phyloP scores from a whole-genome alignment of 495 filamentous ascomycete species.

The Staphylotrichum tortipilum region DNA sequence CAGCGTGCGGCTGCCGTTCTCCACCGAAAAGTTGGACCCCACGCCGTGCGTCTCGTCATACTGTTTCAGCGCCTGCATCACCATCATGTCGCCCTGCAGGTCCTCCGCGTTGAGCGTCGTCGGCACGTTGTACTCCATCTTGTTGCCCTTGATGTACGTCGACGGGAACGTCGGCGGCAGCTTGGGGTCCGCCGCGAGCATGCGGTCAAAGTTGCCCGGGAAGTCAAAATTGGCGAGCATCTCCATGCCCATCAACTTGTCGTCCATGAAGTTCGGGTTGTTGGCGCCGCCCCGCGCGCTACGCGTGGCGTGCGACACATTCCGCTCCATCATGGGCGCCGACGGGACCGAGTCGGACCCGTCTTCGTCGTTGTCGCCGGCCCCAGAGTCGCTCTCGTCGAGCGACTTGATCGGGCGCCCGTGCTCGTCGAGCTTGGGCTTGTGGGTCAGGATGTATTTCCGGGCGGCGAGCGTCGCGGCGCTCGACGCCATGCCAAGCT shows the following conservation, averaged over 20 bases:
- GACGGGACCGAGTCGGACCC: constrained; percentile 41
- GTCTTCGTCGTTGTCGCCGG: constrained; percentile 38
- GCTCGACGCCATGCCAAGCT: constrained; percentile 68
- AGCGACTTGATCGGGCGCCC: constrained; percentile 37
- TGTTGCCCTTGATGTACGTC: constrained; percentile 40
- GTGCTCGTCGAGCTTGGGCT: constrained; percentile 37
- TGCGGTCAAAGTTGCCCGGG: constrained; percentile 45
- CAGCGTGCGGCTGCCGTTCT: constrained; percentile 36
- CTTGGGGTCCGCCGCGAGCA: constrained; percentile 41
- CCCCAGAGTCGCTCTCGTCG: constrained; percentile 45
- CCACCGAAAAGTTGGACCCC: constrained; percentile 35
- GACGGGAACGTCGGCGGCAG: constrained; percentile 53
- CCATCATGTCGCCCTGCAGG: constrained; percentile 49
- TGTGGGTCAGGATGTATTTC: constrained; percentile 46
- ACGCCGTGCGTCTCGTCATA: constrained; percentile 35
- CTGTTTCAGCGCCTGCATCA: constrained; percentile 44
- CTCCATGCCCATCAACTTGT: constrained; percentile 48
- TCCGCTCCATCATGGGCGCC: constrained; percentile 61
- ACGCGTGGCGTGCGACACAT: constrained; percentile 64
- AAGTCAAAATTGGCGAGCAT: constrained; percentile 55
- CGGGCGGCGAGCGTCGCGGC: constrained; percentile 58
- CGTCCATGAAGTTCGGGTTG: constrained; percentile 45
- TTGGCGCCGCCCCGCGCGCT: constrained; percentile 55
- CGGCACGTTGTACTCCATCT: constrained; percentile 38
- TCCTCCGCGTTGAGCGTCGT: constrained; percentile 49